Conservation (phyloP, 2,329 filamentous ascomycete genomes). For the Stachybotrys elegans region DNA sequence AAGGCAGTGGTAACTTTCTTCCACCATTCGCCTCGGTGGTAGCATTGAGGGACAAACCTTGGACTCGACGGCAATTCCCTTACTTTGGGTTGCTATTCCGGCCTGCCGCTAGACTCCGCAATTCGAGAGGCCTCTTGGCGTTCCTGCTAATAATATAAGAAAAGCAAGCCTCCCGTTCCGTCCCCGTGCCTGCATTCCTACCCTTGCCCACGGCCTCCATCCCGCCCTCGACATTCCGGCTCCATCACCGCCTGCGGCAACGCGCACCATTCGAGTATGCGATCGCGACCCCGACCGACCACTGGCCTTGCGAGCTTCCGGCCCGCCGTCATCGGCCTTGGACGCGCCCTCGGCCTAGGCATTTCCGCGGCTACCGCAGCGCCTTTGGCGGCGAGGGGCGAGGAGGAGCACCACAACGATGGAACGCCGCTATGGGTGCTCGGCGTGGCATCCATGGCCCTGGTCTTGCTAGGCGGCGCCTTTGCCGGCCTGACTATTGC, state of each 20-base stretch:
- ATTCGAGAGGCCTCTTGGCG: too few relatives aligned
- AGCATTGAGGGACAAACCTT: too few relatives aligned
- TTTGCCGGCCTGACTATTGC: slow-evolving; percentile 94
- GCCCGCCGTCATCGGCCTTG: slow-evolving; percentile 45
- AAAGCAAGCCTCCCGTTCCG: too few relatives aligned
- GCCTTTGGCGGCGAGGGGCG: slow-evolving; percentile 30
- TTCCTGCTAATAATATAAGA: too few relatives aligned
- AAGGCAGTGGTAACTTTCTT: too few relatives aligned
- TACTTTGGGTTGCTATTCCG: too few relatives aligned
- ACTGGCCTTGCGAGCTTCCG: slow-evolving; percentile 36
- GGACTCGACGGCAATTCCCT: too few relatives aligned
- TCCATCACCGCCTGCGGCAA: background rate
- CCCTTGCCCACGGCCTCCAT: too few relatives aligned
- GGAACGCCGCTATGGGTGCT: slow-evolving; percentile 76
- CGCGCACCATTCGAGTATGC: slow-evolving; percentile 17
- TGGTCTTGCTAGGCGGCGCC: slow-evolving; percentile 84
- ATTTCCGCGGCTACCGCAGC: slow-evolving; percentile 45
- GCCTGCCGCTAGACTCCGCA: too few relatives aligned
- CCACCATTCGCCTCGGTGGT: too few relatives aligned
- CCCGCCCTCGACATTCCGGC: slow-evolving; percentile 2
- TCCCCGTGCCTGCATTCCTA: too few relatives aligned
- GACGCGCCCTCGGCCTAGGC: slow-evolving; percentile 44
- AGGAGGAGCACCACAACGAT: slow-evolving; percentile 41
- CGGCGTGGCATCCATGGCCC: slow-evolving; percentile 67
- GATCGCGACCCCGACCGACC: slow-evolving; percentile 14